A percentile compares a stretch with the other conserved stretches of the same genome.
These are phyloP conservation scores for Naganishia kalamii DNA, from an alignment of 768 basidiomycete genomes.

Conservation along the genomic window DNA sequence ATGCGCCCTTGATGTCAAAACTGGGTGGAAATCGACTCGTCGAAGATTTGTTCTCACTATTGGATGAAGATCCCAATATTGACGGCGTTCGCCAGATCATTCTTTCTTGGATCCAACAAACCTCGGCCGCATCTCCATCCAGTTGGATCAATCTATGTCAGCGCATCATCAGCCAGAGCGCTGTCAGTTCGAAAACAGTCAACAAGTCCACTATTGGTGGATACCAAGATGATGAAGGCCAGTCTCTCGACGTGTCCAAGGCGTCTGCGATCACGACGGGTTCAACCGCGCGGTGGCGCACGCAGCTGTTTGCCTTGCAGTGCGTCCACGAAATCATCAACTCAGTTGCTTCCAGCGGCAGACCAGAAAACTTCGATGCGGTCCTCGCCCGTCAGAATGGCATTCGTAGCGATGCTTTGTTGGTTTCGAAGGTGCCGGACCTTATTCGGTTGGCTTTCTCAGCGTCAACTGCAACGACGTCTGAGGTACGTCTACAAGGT, in stretches of 20 bases:
- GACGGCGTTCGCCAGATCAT: conserved; percentile 92
- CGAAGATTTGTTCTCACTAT: conserved; percentile 86
- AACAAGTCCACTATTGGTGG: conserved; percentile 31
- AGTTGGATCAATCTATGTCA: conserved; percentile 99
- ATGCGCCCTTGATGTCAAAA: conserved; percentile 83
- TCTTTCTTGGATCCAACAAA: conserved; percentile 87
- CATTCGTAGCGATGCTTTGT: conserved; percentile 56
- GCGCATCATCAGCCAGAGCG: conserved; percentile 90
- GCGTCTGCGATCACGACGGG: conserved; percentile 25
- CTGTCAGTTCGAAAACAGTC: conserved; percentile 53
- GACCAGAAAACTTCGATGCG: conserved; percentile 77
- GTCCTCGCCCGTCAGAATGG: conserved; percentile 60
- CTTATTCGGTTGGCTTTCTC: conserved; percentile 97
- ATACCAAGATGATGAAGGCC: conserved; percentile 81
- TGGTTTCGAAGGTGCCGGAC: conserved; percentile 81
- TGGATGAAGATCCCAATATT: conserved; percentile 89
- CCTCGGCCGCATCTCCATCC: conserved; percentile 82
- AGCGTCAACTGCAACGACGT: conserved; percentile 91
- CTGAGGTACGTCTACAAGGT: conserved; percentile 87
- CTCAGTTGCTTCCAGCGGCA: conserved; percentile 64
- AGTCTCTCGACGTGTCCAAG: conserved; percentile 56
- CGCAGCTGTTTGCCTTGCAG: conserved; percentile 86
- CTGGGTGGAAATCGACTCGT: conserved; percentile 90
- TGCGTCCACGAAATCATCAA: conserved; percentile 84
- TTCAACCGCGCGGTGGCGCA: conserved; percentile 75